Percentiles rank a stretch among this genome's conserved stretches.
phyloP scores from a whole-genome alignment of 2,329 filamentous ascomycete genomes.

The Eurotiales sp. region DNA sequence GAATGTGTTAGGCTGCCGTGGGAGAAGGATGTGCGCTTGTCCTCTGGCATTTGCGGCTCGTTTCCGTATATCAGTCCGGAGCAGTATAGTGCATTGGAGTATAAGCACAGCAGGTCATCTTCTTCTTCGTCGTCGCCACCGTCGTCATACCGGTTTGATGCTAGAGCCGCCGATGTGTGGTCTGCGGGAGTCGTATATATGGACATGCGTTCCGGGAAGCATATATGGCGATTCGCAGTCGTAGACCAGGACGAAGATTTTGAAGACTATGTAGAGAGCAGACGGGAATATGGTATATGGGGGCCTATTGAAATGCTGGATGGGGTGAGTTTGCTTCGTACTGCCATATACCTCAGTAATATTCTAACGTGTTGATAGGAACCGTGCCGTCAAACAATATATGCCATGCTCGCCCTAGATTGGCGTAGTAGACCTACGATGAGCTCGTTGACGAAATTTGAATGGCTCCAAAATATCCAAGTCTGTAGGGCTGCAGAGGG shows the following conservation, averaged over 20 bases:
- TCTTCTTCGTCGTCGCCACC: not conserved
- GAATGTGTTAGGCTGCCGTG: slow-evolving; percentile 95
- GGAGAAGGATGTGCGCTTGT: slow-evolving; percentile 89
- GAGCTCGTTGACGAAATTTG: slow-evolving; percentile 81
- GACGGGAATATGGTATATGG: slow-evolving; percentile 80
- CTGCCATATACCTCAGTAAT: too few relatives aligned
- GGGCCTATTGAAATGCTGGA: slow-evolving; percentile 75
- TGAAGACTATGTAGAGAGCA: slow-evolving; percentile 74
- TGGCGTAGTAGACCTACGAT: slow-evolving; percentile 77
- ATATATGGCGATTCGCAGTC: slow-evolving; percentile 85
- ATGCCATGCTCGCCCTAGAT: slow-evolving; percentile 87
- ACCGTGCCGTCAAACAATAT: slow-evolving; percentile 86
- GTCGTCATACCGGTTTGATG: slow-evolving; percentile 65
- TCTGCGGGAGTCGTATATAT: slow-evolving; percentile 92
- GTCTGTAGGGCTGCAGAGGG: slow-evolving; percentile 85
- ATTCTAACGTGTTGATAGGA: too few relatives aligned
- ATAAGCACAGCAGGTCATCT: slow-evolving; percentile 55
- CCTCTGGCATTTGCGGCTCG: slow-evolving; percentile 83
- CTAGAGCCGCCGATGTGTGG: slow-evolving; percentile 88
- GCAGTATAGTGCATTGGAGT: slow-evolving; percentile 56
- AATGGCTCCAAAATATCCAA: slow-evolving; percentile 88
- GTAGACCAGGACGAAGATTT: slow-evolving; percentile 88
- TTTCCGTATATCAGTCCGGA: slow-evolving; percentile 88
- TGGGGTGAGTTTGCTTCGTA: too few relatives aligned
- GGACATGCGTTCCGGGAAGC: slow-evolving; percentile 86